Evolutionary conservation across 2,329 filamentous ascomycete species (phyloP), one percentile per base, ranked within the genome.

Genomic region (Aschersonia sp.): DNA sequence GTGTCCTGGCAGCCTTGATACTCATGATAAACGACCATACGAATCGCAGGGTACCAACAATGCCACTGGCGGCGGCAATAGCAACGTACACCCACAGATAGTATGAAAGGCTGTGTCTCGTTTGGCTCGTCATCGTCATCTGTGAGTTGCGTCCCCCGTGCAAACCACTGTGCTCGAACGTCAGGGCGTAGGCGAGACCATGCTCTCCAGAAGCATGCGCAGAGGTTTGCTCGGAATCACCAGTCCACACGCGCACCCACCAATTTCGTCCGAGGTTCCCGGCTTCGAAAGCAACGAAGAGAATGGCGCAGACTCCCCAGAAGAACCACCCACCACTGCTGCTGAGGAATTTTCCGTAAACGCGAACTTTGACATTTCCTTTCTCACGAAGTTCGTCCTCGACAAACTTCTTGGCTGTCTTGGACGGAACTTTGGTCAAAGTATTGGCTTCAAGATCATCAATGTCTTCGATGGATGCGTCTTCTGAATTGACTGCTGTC

Each of bases 321-420:
- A 77, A 78, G 11, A 66, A 58, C 53, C 70, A 67, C 8, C 81
- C 79, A 12, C 84, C 84, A 51, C 77, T 84, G 30, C 79, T 76
- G 8, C 69, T 70, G 11, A 89, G 62, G 56, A 89, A 92, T 0
- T 72, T 70, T 10, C 68, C 57, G 52, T 89, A 90, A n/a, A 89
- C 73, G 6, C 70, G 69, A 29, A 69, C 69, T 54, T 81, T 81
- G 32, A 90, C 78, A 5, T 79, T 74, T 1, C 86, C 86, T 47
- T 74, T 74, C 58, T 87, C 83, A 48, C 80, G 74, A n/a, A 67
- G 68, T 60, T 92, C 86, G 3, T 87, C 84, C 57, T 87, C 80
- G 30, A 85, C 76, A 53, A 89, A 90, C 60, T 87, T 83, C 53
- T 79, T 79, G 0, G 78, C 72, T 5, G 64, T 62, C 57, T 75